A percentile compares a stretch with the other conserved stretches of the same genome.
Conservation (phyloP, 768 basidiomycete species). For the Hygrophorus russula region DNA sequence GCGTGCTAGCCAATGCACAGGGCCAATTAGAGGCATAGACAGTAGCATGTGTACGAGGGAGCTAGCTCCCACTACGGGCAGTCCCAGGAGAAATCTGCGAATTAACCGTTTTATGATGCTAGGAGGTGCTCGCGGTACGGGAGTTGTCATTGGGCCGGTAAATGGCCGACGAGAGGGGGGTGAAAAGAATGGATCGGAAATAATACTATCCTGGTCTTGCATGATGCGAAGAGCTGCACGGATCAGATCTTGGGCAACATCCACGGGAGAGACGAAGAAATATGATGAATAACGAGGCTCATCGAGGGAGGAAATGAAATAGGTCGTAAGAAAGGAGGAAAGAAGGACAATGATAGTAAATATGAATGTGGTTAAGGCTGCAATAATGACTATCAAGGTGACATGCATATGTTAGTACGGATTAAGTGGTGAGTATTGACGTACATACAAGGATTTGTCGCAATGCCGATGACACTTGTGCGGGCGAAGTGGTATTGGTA, state of each 20-base stretch:
- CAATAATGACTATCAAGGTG: slow-evolving; percentile 45
- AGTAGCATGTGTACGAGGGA: slow-evolving; percentile 65
- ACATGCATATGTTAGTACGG: slow-evolving; percentile 3
- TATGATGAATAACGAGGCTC: slow-evolving; percentile 31
- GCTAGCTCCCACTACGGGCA: slow-evolving; percentile 69
- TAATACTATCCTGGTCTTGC: slow-evolving; percentile 40
- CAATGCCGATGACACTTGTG: slow-evolving; percentile 58
- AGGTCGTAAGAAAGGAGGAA: slow-evolving; percentile 61
- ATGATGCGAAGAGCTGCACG: slow-evolving; percentile 52
- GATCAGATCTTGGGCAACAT: slow-evolving; percentile 49
- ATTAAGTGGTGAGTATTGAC: background rate
- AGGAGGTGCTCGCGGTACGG: slow-evolving; percentile 19
- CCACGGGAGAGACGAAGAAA: slow-evolving; percentile 36
- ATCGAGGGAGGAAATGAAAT: slow-evolving; percentile 53
- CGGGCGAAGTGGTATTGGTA: slow-evolving; percentile 71
- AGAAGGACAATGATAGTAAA: slow-evolving; percentile 57
- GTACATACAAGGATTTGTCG: slow-evolving; percentile 59
- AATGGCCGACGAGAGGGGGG: slow-evolving; percentile 6
- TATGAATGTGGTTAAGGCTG: slow-evolving; percentile 42
- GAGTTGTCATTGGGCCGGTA: slow-evolving; percentile 11
- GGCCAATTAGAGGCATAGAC: slow-evolving; percentile 51
- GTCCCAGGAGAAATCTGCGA: slow-evolving; percentile 63
- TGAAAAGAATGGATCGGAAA: slow-evolving; percentile 22
- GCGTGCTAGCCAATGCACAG: slow-evolving; percentile 60
- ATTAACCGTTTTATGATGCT: slow-evolving; percentile 46